phyloP scores from a whole-genome alignment of 257 asterid genomes.

The Thymus mandschuricus region DNA sequence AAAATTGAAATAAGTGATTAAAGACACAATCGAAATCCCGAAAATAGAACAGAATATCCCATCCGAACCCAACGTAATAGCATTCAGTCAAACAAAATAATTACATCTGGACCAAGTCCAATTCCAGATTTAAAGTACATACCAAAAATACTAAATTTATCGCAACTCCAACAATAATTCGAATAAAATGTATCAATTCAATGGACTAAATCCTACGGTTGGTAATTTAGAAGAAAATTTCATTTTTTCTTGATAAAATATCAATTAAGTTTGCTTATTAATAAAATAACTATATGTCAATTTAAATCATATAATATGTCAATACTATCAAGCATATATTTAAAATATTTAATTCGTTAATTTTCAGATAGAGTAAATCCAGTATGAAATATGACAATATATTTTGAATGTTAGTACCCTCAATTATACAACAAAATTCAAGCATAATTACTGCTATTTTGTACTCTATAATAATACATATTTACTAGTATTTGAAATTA shows the following conservation, averaged over 20 bases:
- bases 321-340: background rate
- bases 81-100: background rate
- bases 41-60: too few species aligned
- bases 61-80: background rate
- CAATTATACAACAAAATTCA: conserved; percentile 2
- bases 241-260: background rate
- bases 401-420: background rate
- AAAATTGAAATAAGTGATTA: too few species aligned
- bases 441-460: conserved; percentile 8
- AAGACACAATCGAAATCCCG: too few species aligned
- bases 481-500: background rate
- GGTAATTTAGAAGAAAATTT: background rate
- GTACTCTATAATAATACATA: background rate
- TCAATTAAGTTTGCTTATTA: background rate
- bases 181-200: background rate
- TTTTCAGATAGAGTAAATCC: conserved; percentile 5
- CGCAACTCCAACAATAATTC: background rate
- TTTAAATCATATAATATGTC: too few species aligned
- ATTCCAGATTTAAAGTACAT: background rate
- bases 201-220: conserved; percentile 13
- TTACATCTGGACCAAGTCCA: background rate
- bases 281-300: too few species aligned
- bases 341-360: background rate
- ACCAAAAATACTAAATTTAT: background rate
- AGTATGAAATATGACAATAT: background rate